phyloP scores from a whole-genome alignment of 495 filamentous ascomycete species.

The Haplographium delicatum region DNA sequence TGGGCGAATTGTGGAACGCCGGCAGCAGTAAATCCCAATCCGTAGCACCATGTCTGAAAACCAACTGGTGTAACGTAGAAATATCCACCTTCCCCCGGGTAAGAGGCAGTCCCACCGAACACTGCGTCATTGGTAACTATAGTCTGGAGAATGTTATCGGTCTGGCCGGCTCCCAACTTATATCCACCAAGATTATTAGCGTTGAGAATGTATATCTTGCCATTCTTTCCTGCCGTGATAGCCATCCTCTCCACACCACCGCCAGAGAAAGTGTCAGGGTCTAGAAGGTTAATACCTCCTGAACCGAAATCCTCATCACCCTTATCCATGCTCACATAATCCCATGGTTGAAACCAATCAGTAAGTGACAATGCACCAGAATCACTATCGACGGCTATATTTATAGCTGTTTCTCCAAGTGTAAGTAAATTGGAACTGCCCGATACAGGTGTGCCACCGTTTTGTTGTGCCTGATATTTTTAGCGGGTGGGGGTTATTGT shows the following conservation, averaged over 20 bases:
- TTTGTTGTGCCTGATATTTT: conserved; percentile 27
- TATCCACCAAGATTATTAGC: conserved; percentile 44
- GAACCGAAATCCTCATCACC: conserved; percentile 38
- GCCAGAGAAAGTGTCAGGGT: conserved; percentile 34
- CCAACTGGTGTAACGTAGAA: conserved; percentile 36
- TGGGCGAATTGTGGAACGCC: conserved; percentile 35
- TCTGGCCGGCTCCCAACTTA: conserved; percentile 34
- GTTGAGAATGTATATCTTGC: conserved; percentile 42
- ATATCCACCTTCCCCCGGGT: conserved; percentile 45
- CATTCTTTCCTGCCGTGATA: conserved; percentile 40
- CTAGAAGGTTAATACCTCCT: conserved; percentile 34
- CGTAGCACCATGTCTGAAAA: conserved; percentile 29
- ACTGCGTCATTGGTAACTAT: conserved; percentile 34
- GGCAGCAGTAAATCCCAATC: conserved; percentile 29
- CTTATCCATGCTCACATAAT: conserved; percentile 35
- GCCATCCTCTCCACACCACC: conserved; percentile 33
- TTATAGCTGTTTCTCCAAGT: conserved; percentile 35
- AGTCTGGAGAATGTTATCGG: conserved; percentile 39
- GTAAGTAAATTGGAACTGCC: conserved; percentile 29
- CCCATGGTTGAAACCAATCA: conserved; percentile 41
- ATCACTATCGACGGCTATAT: conserved; percentile 28
- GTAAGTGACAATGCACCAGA: conserved; percentile 24
- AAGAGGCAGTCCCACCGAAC: conserved; percentile 40
- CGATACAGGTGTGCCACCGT: conserved; percentile 31
- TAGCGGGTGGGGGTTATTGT: no score